Evolutionary conservation across 768 basidiomycete genomes (phyloP).

Genomic region (Boletus insuetus): DNA sequence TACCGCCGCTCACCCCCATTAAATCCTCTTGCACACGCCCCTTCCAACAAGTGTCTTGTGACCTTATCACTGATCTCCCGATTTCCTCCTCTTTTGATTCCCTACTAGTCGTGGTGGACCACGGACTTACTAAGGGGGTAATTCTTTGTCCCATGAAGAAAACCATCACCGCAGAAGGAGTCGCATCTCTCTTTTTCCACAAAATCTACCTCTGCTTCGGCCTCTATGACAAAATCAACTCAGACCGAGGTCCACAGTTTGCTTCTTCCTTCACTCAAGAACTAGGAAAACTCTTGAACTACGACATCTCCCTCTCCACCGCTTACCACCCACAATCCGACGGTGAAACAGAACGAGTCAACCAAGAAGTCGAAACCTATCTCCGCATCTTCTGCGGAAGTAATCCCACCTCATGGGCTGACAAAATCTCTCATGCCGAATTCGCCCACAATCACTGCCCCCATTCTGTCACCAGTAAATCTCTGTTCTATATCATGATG

Average conservation of each 20-base stretch:
- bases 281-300: neutral
- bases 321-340: neutral
- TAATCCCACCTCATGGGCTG: neutral
- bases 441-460: neutral
- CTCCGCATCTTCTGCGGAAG: neutral
- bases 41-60: neutral
- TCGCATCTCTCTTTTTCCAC: neutral
- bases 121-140: neutral
- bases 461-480: neutral
- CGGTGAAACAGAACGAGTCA: neutral
- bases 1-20: neutral
- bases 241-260: neutral
- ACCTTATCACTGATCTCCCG: too few relatives aligned
- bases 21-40: neutral
- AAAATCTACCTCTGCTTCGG: neutral
- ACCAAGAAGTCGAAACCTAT: neutral
- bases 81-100: neutral
- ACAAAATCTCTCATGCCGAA: neutral
- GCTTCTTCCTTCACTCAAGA: neutral
- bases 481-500: too few relatives aligned
- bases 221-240: neutral
- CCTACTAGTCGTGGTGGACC: neutral
- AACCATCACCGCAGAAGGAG: neutral
- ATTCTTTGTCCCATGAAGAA: neutral
- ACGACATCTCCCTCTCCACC: neutral